phyloP scores from a whole-genome alignment of 768 basidiomycete species.

The Hydnum rufescens region DNA sequence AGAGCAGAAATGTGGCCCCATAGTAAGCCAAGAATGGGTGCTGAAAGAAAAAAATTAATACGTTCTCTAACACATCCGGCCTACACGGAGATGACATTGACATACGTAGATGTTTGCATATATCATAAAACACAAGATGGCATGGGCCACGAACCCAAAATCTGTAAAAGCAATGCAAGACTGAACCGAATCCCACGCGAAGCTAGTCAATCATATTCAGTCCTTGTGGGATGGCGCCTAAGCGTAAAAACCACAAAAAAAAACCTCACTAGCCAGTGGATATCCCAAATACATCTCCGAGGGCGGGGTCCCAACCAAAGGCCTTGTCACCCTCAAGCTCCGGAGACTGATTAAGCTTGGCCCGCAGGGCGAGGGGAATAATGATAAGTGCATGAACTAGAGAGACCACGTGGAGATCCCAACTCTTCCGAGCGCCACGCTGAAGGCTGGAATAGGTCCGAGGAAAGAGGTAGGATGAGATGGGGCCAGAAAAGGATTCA shows the following conservation, averaged over 20 bases:
- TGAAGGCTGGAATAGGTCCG: background rate
- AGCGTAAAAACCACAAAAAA: background rate
- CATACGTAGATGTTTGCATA: background rate
- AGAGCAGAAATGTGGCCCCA: constrained; percentile 25
- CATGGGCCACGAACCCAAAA: constrained; percentile 61
- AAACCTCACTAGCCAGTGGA: constrained; percentile 35
- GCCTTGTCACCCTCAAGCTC: constrained; percentile 39
- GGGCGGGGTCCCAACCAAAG: constrained; percentile 50
- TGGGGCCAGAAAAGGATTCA: background rate
- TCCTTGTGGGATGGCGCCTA: background rate
- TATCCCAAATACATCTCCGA: constrained; percentile 43
- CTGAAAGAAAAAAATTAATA: constrained; percentile 13
- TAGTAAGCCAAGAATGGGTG: constrained; percentile 62
- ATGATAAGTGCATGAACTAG: constrained; percentile 51
- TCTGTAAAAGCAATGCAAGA: constrained; percentile 47
- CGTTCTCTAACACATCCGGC: constrained; percentile 5
- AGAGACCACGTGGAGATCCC: constrained; percentile 40
- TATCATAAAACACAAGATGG: constrained; percentile 17
- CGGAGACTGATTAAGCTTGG: constrained; percentile 26
- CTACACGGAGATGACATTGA: background rate
- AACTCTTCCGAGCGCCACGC: background rate
- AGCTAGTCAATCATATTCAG: constrained; percentile 21
- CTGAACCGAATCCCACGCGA: constrained; percentile 66
- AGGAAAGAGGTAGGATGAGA: background rate
- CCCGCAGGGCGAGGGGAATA: constrained; percentile 34